A percentile compares a stretch with the other conserved stretches of the same genome.
These are phyloP conservation scores for Pholiota adiposa DNA, from an alignment of 1,284 basidiomycete genomes.

Conservation along the genomic window DNA sequence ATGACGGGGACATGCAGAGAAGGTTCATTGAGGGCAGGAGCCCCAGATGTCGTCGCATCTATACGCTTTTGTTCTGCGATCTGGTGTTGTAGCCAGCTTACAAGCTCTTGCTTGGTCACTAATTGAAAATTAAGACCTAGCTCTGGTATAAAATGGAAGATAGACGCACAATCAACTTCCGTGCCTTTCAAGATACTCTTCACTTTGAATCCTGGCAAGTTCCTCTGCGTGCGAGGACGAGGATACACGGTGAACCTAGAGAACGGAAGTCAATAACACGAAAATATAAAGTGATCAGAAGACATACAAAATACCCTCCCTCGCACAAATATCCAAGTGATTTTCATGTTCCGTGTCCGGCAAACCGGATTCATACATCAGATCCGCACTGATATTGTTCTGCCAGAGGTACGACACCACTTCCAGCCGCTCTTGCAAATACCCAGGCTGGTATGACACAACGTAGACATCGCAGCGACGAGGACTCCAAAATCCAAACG, in stretches of 20 bases:
- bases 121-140: slow-evolving; percentile 6
- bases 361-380: slow-evolving; percentile 82
- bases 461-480: slow-evolving; percentile 86
- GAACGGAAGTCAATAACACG: slow-evolving; percentile 8
- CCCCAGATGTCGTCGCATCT: slow-evolving; percentile 67
- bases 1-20: slow-evolving; percentile 30
- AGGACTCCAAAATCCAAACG: slow-evolving; percentile 88
- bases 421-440: slow-evolving; percentile 78
- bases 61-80: slow-evolving; percentile 78
- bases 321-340: slow-evolving; percentile 65
- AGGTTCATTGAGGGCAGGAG: slow-evolving; percentile 44
- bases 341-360: slow-evolving; percentile 64
- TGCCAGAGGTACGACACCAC: slow-evolving; percentile 81
- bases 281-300: neutral
- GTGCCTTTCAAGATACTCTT: slow-evolving; percentile 79
- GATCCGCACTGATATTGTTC: slow-evolving; percentile 81
- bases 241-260: slow-evolving; percentile 74
- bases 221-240: slow-evolving; percentile 57
- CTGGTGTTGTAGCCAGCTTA: slow-evolving; percentile 73
- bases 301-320: slow-evolving; percentile 79
- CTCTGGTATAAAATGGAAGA: neutral
- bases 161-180: slow-evolving; percentile 66
- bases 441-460: slow-evolving; percentile 77
- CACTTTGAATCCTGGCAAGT: slow-evolving; percentile 75
- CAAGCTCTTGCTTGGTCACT: slow-evolving; percentile 75